Evolutionary conservation across 2,329 filamentous ascomycete species (phyloP), one percentile per base, ranked within the genome.

Genomic region (Aureobasidium pullulans): DNA sequence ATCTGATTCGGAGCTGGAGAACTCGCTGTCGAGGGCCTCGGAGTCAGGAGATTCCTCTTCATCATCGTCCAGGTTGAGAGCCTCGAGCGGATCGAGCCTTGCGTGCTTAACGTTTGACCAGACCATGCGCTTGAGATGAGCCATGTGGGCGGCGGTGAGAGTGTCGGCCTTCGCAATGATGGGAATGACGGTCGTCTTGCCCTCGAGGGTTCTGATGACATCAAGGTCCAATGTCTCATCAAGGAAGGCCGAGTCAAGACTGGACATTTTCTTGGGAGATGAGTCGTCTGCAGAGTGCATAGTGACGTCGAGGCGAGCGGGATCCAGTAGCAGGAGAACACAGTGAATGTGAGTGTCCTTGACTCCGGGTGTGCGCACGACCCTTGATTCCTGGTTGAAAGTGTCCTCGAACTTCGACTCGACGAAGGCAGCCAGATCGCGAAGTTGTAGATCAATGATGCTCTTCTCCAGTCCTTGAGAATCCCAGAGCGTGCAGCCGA

Each of bases 401-500:
- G 94, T 97, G 69, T 99, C 94, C 72, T 99, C 93, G 67, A 99
- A 99, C 74, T 97, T 97, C 78, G 88, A 93, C 78, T 99, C 94
- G 61, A 99, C 79, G 76, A 99, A 99, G 8, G 87, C 82, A 36
- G 88, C 87, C 79, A 97, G 92, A 71, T 96, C 90, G 62, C 92
- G 85, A 65, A 99, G 79, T 74, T 99, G 94, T 64, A 97, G 83
- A 72, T 97, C 94, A 54, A 96, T 91, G 37, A 97, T 84, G 68
- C 90, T 94, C 81, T 93, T 96, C 75, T 99, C 93, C 59, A 99
- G 77, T 1, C 94, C 94, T 68, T 94, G 87, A 0, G 94, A 97
- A 72, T 99, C 94, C 94, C 94, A 99, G 34, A 99, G 77, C 0
- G 94, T 99, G 64, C 99, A 77, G 8, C 94, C 94, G 49, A 99